Percentiles rank a stretch among this genome's conserved stretches.
Conservation (phyloP, 2,329 filamentous ascomycete genomes). For the Botrytis medusae region DNA sequence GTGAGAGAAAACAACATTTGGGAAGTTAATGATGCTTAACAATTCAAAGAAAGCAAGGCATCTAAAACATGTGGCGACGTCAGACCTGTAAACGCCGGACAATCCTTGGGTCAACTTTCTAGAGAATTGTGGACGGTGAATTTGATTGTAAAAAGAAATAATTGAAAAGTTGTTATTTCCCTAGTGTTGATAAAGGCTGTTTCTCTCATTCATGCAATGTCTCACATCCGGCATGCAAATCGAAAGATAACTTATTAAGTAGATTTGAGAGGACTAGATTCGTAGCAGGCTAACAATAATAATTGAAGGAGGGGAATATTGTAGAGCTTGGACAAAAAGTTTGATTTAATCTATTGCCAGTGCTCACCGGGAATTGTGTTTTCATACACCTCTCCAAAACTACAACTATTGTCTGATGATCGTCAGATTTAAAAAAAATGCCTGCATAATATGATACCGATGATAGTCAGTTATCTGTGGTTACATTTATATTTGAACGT, state of each 20-base stretch:
- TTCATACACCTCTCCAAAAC: not conserved
- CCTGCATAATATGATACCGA: not conserved
- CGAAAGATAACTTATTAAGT: not conserved
- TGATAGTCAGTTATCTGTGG: not conserved
- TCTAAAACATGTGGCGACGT: constrained; percentile 15
- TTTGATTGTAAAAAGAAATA: not conserved
- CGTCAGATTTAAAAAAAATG: not conserved
- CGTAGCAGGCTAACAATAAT: not conserved
- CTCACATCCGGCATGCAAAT: not conserved
- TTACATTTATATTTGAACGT: not conserved
- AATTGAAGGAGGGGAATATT: not conserved
- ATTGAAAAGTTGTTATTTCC: not conserved
- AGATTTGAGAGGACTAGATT: not conserved
- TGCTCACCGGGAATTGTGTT: not conserved
- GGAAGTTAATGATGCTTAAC: constrained; percentile 7
- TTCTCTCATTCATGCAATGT: not conserved
- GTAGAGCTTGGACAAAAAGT: not conserved
- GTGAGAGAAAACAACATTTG: constrained; percentile 9
- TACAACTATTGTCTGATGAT: not conserved
- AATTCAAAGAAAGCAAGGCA: constrained; percentile 5
- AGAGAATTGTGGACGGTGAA: not conserved
- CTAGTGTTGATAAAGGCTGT: not conserved
- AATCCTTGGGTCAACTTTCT: constrained; percentile 1
- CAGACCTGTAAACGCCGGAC: not conserved
- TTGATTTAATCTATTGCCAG: not conserved